Percentiles rank a stretch among this genome's conserved stretches.
These are phyloP conservation scores for Sporisorium sorghi DNA, from an alignment of 1,284 basidiomycete species.

Conservation along the genomic window DNA sequence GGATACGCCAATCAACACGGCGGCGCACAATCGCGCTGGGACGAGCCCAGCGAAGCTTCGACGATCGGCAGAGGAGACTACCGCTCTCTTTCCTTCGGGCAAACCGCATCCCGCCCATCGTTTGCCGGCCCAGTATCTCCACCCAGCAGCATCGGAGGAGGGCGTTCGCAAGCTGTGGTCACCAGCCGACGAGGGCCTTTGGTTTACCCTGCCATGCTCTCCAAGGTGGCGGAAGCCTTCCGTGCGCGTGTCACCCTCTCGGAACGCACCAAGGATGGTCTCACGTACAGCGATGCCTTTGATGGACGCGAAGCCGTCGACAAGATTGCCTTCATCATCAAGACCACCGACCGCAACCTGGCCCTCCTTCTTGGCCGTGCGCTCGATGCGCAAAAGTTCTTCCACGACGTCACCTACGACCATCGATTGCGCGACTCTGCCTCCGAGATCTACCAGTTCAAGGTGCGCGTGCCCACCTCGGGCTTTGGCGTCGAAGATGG, in stretches of 20 bases:
- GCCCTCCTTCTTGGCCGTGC: conserved; percentile 93
- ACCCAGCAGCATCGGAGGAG: conserved; percentile 41
- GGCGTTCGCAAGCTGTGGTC: conserved; percentile 7
- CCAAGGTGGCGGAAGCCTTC: conserved; percentile 93
- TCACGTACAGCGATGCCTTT: conserved; percentile 95
- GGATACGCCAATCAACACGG: conserved; percentile 40
- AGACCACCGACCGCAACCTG: conserved; percentile 95
- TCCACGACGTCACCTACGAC: conserved; percentile 99
- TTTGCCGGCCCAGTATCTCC: conserved; percentile 37
- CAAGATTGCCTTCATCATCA: conserved; percentile 96
- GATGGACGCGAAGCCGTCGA: conserved; percentile 97
- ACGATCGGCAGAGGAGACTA: conserved; percentile 43
- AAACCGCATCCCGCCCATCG: conserved; percentile 29
- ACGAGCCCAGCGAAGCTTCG: conserved; percentile 29
- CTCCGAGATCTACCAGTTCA: conserved; percentile 92
- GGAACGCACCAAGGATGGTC: conserved; percentile 90
- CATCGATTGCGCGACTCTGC: conserved; percentile 91
- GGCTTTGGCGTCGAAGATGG: conserved; percentile 50
- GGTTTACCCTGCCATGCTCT: conserved; percentile 93
- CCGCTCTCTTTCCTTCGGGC: conserved; percentile 51
- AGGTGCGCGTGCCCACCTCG: conserved; percentile 78
- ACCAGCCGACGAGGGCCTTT: conserved; percentile 67
- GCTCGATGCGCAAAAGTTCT: conserved; percentile 97
- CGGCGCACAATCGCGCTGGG: conserved; percentile 18
- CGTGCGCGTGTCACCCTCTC: conserved; percentile 80